Base-by-base conservation (phyloP, 768 basidiomycete species). In the Tulasnella sp. region DNA sequence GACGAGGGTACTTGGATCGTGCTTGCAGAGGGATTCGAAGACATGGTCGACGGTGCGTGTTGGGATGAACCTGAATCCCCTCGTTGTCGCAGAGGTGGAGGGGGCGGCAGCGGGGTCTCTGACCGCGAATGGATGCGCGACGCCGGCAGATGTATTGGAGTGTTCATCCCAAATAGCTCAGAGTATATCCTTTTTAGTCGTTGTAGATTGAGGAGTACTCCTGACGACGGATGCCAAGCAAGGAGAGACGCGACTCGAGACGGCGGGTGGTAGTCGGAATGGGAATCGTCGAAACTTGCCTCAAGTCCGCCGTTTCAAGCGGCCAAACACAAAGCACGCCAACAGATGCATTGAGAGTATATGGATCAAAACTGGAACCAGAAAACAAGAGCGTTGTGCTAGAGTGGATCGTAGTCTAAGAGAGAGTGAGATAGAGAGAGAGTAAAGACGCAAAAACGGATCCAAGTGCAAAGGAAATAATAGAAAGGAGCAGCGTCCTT, bases 1-100 rank as follows among this genome's bases (percentile, higher is more conserved):
- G 67, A 45, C 8, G 29, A 25, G 11, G 77, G 75, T 1, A 76
- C 40, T 49, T 52, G 67, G 37, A 45, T 3, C 84, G 84, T 34
- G 71, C 54, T 71, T 22, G 40, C 38, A 29, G 74, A 77, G 37
- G 71, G 45, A 25, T 54, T 34, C 38, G 78, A 64, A 45, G 54
- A 45, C 25, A 67, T 29, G 71, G 45, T 37, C 76, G 38, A 34
- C 40, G 36, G 34, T 36, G 54, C 49, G 64, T 45, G 64, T 72
- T 39, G 37, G 38, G 70, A 67, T 68, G 58, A 67, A 11, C 73
- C 58, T 25, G 68, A 71, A 37, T 78, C 67, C 36, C 67, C 67
- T 40, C 68, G 34, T n/a, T 17, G n/a, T 34, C 76, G 38, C n/a
- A 40, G 64, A 3, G 36, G 45, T 15, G 76, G 77, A n/a, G 77